These are phyloP conservation scores for Boletus rubescentipes DNA, from an alignment of 768 basidiomycete species.

Conservation along the genomic window DNA sequence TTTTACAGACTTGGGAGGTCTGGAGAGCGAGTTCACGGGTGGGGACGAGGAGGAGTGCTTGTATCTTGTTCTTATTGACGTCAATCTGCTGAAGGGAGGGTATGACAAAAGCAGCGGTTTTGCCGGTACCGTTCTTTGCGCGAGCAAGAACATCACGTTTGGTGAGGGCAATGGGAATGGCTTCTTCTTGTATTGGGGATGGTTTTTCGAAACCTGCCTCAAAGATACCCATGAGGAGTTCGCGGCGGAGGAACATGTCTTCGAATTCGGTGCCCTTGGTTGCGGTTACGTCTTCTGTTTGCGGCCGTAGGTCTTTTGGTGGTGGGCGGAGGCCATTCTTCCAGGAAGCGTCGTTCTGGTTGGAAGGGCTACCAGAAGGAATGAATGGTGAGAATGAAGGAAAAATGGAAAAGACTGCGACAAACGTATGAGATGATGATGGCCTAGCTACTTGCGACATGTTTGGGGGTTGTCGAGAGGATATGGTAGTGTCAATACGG, in stretches of 20 bases:
- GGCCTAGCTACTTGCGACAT: constrained; percentile 35
- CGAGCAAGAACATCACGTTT: constrained; percentile 94
- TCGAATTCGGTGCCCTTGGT: constrained; percentile 96
- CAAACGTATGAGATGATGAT: constrained; percentile 34
- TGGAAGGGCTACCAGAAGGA: constrained; percentile 23
- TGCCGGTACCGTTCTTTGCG: constrained; percentile 96
- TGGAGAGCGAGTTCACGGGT: constrained; percentile 98
- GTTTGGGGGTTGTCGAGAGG: constrained; percentile 13
- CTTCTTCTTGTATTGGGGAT: constrained; percentile 98
- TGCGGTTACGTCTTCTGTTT: constrained; percentile 95
- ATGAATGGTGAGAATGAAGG: neutral
- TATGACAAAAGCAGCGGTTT: constrained; percentile 99
- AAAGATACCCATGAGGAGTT: constrained; percentile 99
- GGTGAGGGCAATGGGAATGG: constrained; percentile 91
- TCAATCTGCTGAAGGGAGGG: constrained; percentile 94
- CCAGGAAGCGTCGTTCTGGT: constrained; percentile 49
- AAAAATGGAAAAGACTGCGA: neutral
- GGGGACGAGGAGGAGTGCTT: constrained; percentile 94
- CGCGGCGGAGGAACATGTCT: constrained; percentile 87
- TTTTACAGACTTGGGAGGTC: constrained; percentile 99
- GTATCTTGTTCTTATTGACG: constrained; percentile 80
- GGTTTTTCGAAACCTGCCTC: constrained; percentile 97
- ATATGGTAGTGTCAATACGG: constrained; percentile 9
- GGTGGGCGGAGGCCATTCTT: constrained; percentile 78
- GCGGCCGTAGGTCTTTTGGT: constrained; percentile 89